Conservation (phyloP, 1,284 basidiomycete genomes). For the Irpex lacteus region DNA sequence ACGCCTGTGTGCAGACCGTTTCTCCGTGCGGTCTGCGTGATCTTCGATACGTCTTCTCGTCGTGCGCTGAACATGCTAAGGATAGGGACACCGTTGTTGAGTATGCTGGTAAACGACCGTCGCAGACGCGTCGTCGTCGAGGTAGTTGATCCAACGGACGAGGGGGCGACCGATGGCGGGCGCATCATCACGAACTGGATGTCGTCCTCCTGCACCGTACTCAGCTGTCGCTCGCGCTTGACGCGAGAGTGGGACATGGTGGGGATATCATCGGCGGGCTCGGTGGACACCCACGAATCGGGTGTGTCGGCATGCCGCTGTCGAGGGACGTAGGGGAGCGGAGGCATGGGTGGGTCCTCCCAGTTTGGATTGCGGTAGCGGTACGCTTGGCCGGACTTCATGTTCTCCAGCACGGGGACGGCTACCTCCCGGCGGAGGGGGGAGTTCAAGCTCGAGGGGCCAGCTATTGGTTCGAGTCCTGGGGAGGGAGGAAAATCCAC, state of each 20-base stretch:
- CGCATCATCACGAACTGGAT: background rate
- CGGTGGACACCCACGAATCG: conserved; percentile 25
- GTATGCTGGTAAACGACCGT: conserved; percentile 14
- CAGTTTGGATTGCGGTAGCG: conserved; percentile 25
- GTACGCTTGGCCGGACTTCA: conserved; percentile 11
- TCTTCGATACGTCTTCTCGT: conserved; percentile 19
- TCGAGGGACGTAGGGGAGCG: conserved; percentile 1
- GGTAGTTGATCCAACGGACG: conserved; percentile 70
- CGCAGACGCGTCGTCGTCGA: conserved; percentile 13
- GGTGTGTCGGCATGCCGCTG: conserved; percentile 11
- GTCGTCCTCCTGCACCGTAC: background rate
- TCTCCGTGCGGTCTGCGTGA: conserved; percentile 22
- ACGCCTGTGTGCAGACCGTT: conserved; percentile 23
- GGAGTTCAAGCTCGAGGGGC: conserved; percentile 3
- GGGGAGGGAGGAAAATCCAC: too few relatives aligned
- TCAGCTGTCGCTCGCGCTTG: conserved; percentile 6
- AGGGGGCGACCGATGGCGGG: background rate
- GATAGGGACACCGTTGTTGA: conserved; percentile 22
- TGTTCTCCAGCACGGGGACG: background rate
- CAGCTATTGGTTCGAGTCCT: background rate
- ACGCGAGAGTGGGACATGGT: background rate
- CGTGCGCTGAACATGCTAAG: conserved; percentile 26
- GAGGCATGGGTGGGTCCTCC: conserved; percentile 14
- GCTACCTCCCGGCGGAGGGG: conserved; percentile 9
- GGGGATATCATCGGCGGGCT: conserved; percentile 21